These are phyloP conservation scores for Auricularia sp. DNA, from an alignment of 768 basidiomycete species.

Conservation along the genomic window DNA sequence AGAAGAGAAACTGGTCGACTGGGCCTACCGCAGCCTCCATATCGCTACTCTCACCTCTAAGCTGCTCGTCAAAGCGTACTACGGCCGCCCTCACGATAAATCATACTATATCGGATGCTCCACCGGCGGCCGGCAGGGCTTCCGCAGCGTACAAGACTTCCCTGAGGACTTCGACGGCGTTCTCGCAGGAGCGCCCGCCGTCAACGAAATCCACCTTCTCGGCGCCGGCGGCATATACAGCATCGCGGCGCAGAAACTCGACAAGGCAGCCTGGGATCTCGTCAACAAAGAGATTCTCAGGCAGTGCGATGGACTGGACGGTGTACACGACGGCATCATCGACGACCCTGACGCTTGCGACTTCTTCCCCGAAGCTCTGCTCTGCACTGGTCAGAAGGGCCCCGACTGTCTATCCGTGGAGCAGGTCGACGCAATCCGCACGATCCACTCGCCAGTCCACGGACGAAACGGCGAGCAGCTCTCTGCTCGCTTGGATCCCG, in stretches of 20 bases:
- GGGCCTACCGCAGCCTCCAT: conserved; percentile 20
- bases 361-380: conserved; percentile 22
- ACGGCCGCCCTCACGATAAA: conserved; percentile 12
- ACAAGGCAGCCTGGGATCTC: conserved; percentile 11
- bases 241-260: neutral
- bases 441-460: conserved; percentile 20
- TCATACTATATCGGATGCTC: conserved; percentile 25
- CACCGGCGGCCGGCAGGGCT: conserved; percentile 24
- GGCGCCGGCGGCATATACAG: neutral
- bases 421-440: conserved; percentile 20
- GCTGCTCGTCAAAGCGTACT: conserved; percentile 20
- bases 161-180: conserved; percentile 26
- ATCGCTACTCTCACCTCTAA: conserved; percentile 18
- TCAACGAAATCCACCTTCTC: conserved; percentile 9
- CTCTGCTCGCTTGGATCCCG: conserved; percentile 20
- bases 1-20: conserved; percentile 21
- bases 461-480: conserved; percentile 17
- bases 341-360: conserved; percentile 18
- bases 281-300: conserved; percentile 22
- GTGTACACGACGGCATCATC: conserved; percentile 23
- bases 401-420: conserved; percentile 17
- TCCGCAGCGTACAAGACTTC: conserved; percentile 16
- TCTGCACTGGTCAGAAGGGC: conserved; percentile 12
- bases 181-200: conserved; percentile 23
- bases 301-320: conserved; percentile 25